Conservation (phyloP, 257 asterid genomes). For the Gentiana straminea region DNA sequence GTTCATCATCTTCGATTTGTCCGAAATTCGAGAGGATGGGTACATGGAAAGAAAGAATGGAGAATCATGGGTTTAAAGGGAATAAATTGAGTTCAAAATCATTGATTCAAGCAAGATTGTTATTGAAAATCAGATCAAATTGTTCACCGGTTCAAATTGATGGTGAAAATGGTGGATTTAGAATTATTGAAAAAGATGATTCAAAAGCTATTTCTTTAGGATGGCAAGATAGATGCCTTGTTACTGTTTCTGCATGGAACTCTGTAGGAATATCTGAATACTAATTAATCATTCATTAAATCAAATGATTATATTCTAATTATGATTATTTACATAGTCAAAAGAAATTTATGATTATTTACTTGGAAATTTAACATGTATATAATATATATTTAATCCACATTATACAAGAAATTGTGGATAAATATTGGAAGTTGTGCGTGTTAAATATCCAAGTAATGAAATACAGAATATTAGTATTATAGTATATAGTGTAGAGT, state of each 20-base stretch:
- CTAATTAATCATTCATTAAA: too few species aligned
- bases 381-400: too few species aligned
- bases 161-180: slow-evolving; percentile 65
- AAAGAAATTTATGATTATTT: too few species aligned
- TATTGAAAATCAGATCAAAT: slow-evolving; percentile 57
- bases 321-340: too few species aligned
- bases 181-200: slow-evolving; percentile 53
- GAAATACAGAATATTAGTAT: too few species aligned
- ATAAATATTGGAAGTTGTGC: too few species aligned
- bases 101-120: slow-evolving; percentile 53
- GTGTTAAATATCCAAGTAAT: too few species aligned
- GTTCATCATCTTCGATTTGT: slow-evolving; percentile 14
- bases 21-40: slow-evolving; percentile 44
- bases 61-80: slow-evolving; percentile 38
- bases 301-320: too few species aligned
- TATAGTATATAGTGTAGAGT: too few species aligned
- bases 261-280: too few species aligned
- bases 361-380: too few species aligned
- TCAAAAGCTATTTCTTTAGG: slow-evolving; percentile 62
- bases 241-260: slow-evolving; percentile 73
- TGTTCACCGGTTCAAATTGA: slow-evolving; percentile 23
- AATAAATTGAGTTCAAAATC: slow-evolving; percentile 28
- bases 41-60: slow-evolving; percentile 62
- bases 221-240: slow-evolving; percentile 72
- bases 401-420: too few species aligned